Evolutionary conservation across 495 filamentous ascomycete genomes (phyloP).

Genomic region (Lasiosphaeria miniovina): DNA sequence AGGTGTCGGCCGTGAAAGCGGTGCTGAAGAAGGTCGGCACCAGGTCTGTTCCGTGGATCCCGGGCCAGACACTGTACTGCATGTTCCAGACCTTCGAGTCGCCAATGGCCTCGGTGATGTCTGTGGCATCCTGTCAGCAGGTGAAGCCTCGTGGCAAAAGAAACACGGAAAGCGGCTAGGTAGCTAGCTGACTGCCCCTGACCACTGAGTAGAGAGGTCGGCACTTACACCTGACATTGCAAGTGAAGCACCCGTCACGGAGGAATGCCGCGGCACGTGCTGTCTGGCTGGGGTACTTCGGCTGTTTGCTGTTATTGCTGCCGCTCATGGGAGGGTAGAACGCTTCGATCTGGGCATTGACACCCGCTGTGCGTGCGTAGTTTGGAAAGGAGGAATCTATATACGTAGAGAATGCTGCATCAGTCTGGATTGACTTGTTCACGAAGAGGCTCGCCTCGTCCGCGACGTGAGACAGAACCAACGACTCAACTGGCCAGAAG

Average conservation of each 20-base stretch:
- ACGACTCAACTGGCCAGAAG: constrained; percentile 39
- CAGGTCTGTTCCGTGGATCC: constrained; percentile 32
- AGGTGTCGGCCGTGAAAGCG: constrained; percentile 28
- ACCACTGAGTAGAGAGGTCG: neutral
- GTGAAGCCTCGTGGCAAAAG: neutral
- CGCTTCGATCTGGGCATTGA: constrained; percentile 30
- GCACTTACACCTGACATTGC: constrained; percentile 35
- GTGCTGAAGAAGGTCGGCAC: constrained; percentile 36
- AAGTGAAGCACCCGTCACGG: constrained; percentile 37
- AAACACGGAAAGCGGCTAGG: neutral
- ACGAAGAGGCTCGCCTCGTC: constrained; percentile 42
- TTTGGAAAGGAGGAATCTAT: constrained; percentile 41
- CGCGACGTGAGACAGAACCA: constrained; percentile 41
- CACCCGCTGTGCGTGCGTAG: constrained; percentile 31
- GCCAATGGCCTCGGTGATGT: constrained; percentile 35
- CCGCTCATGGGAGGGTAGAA: constrained; percentile 34
- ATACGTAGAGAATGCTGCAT: constrained; percentile 51
- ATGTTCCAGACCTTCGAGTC: constrained; percentile 31
- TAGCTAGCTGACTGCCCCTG: neutral
- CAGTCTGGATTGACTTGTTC: constrained; percentile 45
- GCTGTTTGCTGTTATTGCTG: constrained; percentile 5
- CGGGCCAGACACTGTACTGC: constrained; percentile 39
- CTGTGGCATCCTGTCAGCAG: neutral
- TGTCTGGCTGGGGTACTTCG: constrained; percentile 30
- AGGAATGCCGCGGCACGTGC: constrained; percentile 34